Evolutionary conservation across 148 eudicot genomes (phyloP), one percentile per base, ranked within the genome.

Genomic region (Cornus kousa): DNA sequence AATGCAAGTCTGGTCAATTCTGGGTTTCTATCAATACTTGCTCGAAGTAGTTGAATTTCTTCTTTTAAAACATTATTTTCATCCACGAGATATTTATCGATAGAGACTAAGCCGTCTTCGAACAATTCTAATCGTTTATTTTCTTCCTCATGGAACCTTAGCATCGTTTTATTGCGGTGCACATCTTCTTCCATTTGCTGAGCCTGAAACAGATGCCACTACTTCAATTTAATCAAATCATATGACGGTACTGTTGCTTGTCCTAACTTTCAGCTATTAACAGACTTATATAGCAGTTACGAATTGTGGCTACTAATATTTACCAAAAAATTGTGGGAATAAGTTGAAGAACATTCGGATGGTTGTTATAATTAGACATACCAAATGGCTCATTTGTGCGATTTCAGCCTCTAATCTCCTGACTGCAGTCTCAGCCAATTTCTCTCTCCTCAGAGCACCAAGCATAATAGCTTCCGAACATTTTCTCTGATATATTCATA

Each of bases 361-460:
- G 59, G 31, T 50, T 10, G 14, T 28, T 40, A 23, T 66, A 75
- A 79, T 13, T 50, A 74, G 53, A 31, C 81, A 55, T 85, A 87
- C 91, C 76, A 87, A 53, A 72, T 70, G 79, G 67, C 84, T 85
- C 80, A 84, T 66, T 43, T 82, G 85, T 62, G 80, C 86, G 59
- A 87, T 80, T 79, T 87, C 85, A 13, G 87, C 86, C 78, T 85
- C 79, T 77, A 86, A 68, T 74, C 83, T 87, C 82, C 73, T 87
- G 35, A 82, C 65, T 60, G 81, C 84, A 55, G 80, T 83, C 71
- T 83, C 87, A 65, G 88, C 85, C 79, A 83, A 70, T 75, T 88
- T 87, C 74, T 88, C 91, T 81, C 87, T 84, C 60, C 87, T 85
- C 60, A 85, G 79, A 14, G 88, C 83, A 79, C 85, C 80, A 72